Base-by-base conservation (phyloP, 108 stramenopile species). In the Mediolabrus comicus region DNA sequence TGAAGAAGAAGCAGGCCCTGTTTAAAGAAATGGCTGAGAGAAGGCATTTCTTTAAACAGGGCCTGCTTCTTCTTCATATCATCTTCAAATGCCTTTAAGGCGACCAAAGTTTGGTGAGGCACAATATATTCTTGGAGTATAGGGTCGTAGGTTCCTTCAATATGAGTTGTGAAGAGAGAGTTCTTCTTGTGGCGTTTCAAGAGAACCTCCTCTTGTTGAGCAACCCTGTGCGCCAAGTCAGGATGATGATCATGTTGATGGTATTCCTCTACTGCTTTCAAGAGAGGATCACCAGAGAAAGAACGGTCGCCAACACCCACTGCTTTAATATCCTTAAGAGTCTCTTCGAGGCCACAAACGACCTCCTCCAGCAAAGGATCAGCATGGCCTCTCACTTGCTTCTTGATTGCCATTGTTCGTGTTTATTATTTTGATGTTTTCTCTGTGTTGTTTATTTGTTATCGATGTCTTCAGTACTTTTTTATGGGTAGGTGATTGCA, bases 1-100 rank as follows among this genome's bases (percentile, higher is more conserved):
- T 22, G n/a, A 49, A 22, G 46, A 49, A 49, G 46, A 22, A 49
- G 7, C n/a, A n/a, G n/a, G n/a, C n/a, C n/a, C n/a, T n/a, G 22
- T 8, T 49, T 22, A 49, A 49, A 22, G 22, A 22, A 22, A 6
- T 49, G 22, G 1, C 22, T 49, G 10, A 17, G 46, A 8, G 19
- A 17, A 49, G 46, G 19, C 72, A 74, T 74, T 28, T 74, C 72
- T 36, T 39, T 52, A 58, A 74, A 74, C 27, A 74, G 36, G 1
- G 25, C 13, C 3, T 31, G 46, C 27, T 74, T 74, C 17, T 60
- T 59, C 19, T 35, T 54, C 2, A 53, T 65, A 16, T 74, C 72
- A 1, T 38, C n/a, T 53, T 65, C 58, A 17, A 74, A 32, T 5
- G 58, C 64, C 32, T 51, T 65, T 33, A 74, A 10, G 11, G 34